Percentiles rank a stretch among this genome's conserved stretches.
Conservation (phyloP, 257 asterid genomes). For the Penstemon newberryi region DNA sequence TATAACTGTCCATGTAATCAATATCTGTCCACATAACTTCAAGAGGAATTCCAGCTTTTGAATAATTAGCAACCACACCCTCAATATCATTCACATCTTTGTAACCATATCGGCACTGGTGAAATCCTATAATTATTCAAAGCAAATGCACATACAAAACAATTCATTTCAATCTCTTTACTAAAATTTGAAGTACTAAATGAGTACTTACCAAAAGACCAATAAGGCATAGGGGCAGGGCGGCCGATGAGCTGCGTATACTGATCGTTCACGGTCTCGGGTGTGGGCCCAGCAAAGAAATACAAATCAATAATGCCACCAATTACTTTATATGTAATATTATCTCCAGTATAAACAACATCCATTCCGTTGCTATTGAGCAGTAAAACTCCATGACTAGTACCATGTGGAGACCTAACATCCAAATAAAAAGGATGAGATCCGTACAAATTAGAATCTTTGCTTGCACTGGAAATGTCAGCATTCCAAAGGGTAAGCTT, state of each 20-base stretch:
- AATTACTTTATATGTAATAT: slow-evolving; percentile 75
- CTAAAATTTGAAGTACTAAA: no score
- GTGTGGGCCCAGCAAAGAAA: slow-evolving; percentile 77
- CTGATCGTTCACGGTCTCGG: slow-evolving; percentile 72
- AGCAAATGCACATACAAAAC: background rate
- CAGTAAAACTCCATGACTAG: slow-evolving; percentile 72
- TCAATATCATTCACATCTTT: slow-evolving; percentile 62
- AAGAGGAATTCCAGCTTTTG: slow-evolving; percentile 73
- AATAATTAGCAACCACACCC: slow-evolving; percentile 68
- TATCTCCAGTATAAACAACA: slow-evolving; percentile 58
- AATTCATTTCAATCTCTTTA: no score
- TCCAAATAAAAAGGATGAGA: slow-evolving; percentile 93
- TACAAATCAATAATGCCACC: slow-evolving; percentile 83
- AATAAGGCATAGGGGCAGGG: slow-evolving; percentile 90
- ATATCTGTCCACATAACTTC: slow-evolving; percentile 96
- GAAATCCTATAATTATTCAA: slow-evolving; percentile 56
- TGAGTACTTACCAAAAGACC: slow-evolving; percentile 76
- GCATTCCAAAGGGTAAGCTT: slow-evolving; percentile 85
- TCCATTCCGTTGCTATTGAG: slow-evolving; percentile 91
- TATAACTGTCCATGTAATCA: slow-evolving; percentile 88
- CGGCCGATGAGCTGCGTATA: slow-evolving; percentile 83
- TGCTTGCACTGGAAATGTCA: slow-evolving; percentile 56
- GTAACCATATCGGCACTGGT: slow-evolving; percentile 87
- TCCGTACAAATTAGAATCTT: slow-evolving; percentile 73
- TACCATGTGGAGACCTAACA: slow-evolving; percentile 63